Percentiles rank a stretch among this genome's conserved stretches.
These are phyloP conservation scores for Wickerhamiella spandovensis DNA, from an alignment of 805 yeast genomes.

Conservation along the genomic window DNA sequence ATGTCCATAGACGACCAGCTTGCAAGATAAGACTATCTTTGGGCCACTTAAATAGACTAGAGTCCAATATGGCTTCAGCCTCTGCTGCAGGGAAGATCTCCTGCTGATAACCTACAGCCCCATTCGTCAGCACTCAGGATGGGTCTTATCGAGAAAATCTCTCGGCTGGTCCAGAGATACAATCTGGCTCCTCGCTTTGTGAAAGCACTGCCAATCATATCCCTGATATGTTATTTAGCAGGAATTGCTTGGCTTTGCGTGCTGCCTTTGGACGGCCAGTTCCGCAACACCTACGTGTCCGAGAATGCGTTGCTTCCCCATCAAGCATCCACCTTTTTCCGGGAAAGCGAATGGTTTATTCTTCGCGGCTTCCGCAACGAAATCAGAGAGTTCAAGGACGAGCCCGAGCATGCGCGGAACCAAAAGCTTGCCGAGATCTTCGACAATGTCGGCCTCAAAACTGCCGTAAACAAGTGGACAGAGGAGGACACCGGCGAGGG, in stretches of 20 bases:
- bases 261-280: slow-evolving; percentile 73
- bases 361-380: slow-evolving; percentile 73
- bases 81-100: too few relatives aligned
- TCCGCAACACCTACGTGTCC: slow-evolving; percentile 69
- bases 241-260: slow-evolving; percentile 45
- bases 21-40: too few relatives aligned
- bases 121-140: slow-evolving; percentile 11
- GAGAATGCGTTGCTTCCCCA: slow-evolving; percentile 97
- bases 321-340: slow-evolving; percentile 80
- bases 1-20: too few relatives aligned
- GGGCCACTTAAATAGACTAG: too few relatives aligned
- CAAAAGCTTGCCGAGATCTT: slow-evolving; percentile 44
- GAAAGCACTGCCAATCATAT: slow-evolving; percentile 19
- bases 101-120: too few relatives aligned
- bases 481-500: slow-evolving; percentile 11
- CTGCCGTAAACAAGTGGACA: slow-evolving; percentile 30
- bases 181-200: slow-evolving; percentile 20
- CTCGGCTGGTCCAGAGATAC: slow-evolving; percentile 17
- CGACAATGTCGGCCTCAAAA: slow-evolving; percentile 56
- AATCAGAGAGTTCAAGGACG: slow-evolving; percentile 27
- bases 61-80: too few relatives aligned
- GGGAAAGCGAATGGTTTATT: slow-evolving; percentile 90
- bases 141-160: slow-evolving; percentile 26
- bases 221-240: slow-evolving; percentile 18
- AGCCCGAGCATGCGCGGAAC: slow-evolving; percentile 21